These are phyloP conservation scores for Monosporozyma aquatica DNA, from an alignment of 805 yeast genomes.

Conservation along the genomic window DNA sequence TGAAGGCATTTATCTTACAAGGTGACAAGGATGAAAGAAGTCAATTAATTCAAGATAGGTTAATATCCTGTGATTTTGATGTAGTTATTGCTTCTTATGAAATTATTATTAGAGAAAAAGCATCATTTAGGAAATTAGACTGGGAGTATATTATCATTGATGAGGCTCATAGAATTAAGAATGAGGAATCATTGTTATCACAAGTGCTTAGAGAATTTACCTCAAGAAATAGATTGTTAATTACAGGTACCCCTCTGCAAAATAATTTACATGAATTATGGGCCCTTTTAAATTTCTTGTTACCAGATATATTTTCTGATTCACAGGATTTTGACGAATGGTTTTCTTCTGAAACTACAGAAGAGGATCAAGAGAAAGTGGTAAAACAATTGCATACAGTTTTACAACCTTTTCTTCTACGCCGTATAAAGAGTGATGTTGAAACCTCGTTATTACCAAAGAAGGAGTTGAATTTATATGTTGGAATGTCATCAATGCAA, in stretches of 20 bases:
- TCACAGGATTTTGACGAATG: constrained; percentile 66
- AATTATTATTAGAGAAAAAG: constrained; percentile 66
- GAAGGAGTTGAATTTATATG: constrained; percentile 62
- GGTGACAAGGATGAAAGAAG: constrained; percentile 67
- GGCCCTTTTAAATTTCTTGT: constrained; percentile 67
- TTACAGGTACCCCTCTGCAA: constrained; percentile 78
- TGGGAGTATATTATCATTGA: constrained; percentile 76
- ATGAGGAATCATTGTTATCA: constrained; percentile 62
- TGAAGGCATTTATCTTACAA: constrained; percentile 57
- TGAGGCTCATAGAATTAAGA: constrained; percentile 74
- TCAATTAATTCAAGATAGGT: constrained; percentile 39
- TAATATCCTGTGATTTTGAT: constrained; percentile 58
- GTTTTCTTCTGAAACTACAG: constrained; percentile 43
- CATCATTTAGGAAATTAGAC: constrained; percentile 52
- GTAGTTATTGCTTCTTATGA: constrained; percentile 67
- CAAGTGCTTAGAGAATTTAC: constrained; percentile 68
- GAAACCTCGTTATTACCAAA: constrained; percentile 71
- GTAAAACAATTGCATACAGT: constrained; percentile 69
- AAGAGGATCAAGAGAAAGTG: constrained; percentile 40
- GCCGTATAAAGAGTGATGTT: constrained; percentile 75
- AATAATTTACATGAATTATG: constrained; percentile 72
- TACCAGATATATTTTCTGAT: constrained; percentile 73
- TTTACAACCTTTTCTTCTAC: constrained; percentile 60
- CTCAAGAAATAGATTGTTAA: constrained; percentile 58
- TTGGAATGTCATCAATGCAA: constrained; percentile 74